Evolutionary conservation across 768 basidiomycete species (phyloP).

Genomic region (Tricholoma furcatifolium): DNA sequence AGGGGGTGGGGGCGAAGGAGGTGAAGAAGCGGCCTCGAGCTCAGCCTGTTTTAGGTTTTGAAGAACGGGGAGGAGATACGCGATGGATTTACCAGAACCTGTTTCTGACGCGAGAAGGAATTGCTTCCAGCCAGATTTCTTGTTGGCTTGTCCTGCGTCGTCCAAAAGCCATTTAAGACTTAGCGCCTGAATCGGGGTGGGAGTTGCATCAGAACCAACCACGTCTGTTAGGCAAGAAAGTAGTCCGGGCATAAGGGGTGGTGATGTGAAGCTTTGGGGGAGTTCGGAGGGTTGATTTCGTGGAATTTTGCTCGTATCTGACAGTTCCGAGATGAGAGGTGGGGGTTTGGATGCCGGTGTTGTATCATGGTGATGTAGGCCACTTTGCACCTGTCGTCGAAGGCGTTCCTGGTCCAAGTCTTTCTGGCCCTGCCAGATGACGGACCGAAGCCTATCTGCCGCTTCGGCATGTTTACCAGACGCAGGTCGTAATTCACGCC

Average conservation of each 20-base stretch:
- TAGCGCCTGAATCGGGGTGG: slow-evolving; percentile 80
- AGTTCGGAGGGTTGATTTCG: slow-evolving; percentile 10
- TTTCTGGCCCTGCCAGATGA: background rate
- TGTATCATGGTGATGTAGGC: background rate
- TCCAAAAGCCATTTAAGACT: slow-evolving; percentile 65
- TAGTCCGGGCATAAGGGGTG: slow-evolving; percentile 68
- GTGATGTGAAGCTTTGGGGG: slow-evolving; percentile 57
- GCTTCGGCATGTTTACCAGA: background rate
- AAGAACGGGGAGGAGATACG: slow-evolving; percentile 83
- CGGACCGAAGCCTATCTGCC: background rate
- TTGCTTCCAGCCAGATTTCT: slow-evolving; percentile 35
- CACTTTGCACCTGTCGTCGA: background rate
- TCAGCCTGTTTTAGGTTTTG: slow-evolving; percentile 76
- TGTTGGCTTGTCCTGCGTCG: slow-evolving; percentile 12
- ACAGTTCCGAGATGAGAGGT: slow-evolving; percentile 12
- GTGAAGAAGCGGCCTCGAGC: slow-evolving; percentile 15
- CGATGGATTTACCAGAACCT: slow-evolving; percentile 89
- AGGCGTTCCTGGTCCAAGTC: background rate
- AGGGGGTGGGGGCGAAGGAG: slow-evolving; percentile 2
- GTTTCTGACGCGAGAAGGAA: slow-evolving; percentile 86
- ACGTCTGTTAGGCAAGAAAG: slow-evolving; percentile 53
- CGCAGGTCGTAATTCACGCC: too few species aligned
- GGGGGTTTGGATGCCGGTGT: background rate
- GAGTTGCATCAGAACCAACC: slow-evolving; percentile 53
- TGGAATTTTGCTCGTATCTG: slow-evolving; percentile 5